A percentile compares a stretch with the other conserved stretches of the same genome.
phyloP scores from a whole-genome alignment of 2,329 filamentous ascomycete genomes.

The Hypoxylon sp. region DNA sequence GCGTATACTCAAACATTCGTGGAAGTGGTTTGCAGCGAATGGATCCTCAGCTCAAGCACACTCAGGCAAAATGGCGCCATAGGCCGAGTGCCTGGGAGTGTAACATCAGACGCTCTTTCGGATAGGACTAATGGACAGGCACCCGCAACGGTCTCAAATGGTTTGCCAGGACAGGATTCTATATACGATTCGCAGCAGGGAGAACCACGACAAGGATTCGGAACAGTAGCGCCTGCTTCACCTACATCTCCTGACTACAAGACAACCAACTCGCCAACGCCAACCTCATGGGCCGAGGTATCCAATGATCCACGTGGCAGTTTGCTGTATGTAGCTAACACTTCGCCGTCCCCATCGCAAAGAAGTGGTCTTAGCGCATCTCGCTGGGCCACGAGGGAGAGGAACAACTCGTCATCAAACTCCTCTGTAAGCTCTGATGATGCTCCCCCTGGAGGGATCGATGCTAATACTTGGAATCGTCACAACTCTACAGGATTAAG shows the following conservation, averaged over 20 bases:
- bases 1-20: too few species aligned
- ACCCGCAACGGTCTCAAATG: background rate
- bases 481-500: background rate
- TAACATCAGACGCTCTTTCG: background rate
- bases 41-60: too few species aligned
- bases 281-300: background rate
- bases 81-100: background rate
- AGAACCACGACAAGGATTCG: background rate
- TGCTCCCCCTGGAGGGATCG: too few species aligned
- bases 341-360: background rate
- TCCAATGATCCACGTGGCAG: constrained; percentile 21
- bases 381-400: background rate
- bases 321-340: background rate
- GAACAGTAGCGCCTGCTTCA: background rate
- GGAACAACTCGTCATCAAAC: background rate
- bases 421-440: background rate
- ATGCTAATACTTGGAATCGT: background rate
- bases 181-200: background rate
- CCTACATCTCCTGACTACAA: background rate
- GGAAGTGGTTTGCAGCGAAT: too few species aligned
- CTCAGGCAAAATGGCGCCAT: background rate
- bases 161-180: background rate
- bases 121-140: background rate
- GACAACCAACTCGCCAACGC: constrained; percentile 4
- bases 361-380: background rate